phyloP scores from a whole-genome alignment of 2,329 filamentous ascomycete species.

The Colletotrichum somersetense region DNA sequence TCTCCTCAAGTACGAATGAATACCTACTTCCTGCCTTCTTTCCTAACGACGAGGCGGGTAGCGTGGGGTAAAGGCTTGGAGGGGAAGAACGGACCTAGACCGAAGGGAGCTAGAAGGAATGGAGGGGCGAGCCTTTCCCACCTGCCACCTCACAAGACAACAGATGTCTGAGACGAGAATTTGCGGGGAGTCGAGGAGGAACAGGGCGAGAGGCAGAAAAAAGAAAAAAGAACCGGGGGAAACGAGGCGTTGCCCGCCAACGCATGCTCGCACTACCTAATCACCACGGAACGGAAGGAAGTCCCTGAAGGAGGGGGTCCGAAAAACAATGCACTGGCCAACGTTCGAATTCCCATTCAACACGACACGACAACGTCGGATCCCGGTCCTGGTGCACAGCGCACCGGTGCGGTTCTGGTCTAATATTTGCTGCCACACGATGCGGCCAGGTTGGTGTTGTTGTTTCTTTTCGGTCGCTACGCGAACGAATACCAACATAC shows the following conservation, averaged over 20 bases:
- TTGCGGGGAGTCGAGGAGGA: background rate
- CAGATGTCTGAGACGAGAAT: background rate
- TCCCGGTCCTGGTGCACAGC: background rate
- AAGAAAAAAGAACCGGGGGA: background rate
- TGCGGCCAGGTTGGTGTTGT: background rate
- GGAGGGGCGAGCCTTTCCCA: conserved; percentile 11
- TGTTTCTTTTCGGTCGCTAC: background rate
- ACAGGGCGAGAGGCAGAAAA: conserved; percentile 23
- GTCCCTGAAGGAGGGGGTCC: background rate
- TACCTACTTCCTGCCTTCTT: background rate
- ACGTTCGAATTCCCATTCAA: background rate
- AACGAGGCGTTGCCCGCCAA: conserved; percentile 28
- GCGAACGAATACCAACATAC: background rate
- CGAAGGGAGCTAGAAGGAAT: conserved; percentile 21
- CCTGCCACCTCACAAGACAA: conserved; percentile 33
- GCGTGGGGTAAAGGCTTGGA: conserved; percentile 27
- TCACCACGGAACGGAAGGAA: too few species aligned
- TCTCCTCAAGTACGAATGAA: background rate
- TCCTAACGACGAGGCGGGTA: conserved; percentile 10
- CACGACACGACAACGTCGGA: background rate
- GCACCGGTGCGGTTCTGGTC: background rate
- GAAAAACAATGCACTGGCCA: conserved; percentile 4
- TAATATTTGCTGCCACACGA: background rate
- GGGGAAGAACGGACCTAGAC: conserved; percentile 17
- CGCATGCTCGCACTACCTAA: conserved; percentile 19